Evolutionary conservation across 2,329 filamentous ascomycete species (phyloP).

Genomic region (Cladophialophora carrionii): DNA sequence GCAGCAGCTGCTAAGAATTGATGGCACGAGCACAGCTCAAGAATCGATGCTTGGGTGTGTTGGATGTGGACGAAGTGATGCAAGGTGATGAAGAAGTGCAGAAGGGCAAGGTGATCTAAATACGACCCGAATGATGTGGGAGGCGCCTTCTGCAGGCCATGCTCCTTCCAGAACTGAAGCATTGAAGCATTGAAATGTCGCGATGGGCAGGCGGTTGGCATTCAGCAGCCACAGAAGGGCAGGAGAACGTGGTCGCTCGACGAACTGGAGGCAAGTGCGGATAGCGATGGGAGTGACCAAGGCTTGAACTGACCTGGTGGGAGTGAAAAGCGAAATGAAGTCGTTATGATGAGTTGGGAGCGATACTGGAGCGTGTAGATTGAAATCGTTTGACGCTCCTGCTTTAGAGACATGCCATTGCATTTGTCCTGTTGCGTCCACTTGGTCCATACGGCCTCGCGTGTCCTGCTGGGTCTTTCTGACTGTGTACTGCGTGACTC

Average conservation of each 20-base stretch:
- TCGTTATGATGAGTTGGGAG: not conserved
- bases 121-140: constrained; percentile 20
- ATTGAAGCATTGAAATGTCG: not conserved
- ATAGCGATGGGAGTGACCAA: not conserved
- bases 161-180: constrained; percentile 16
- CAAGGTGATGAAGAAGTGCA: constrained; percentile 12
- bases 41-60: constrained; percentile 18
- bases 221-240: not conserved
- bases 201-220: not conserved
- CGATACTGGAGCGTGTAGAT: not conserved
- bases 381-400: not conserved
- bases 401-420: not conserved
- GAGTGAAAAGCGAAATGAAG: not conserved
- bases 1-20: constrained; percentile 23
- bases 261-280: not conserved
- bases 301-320: not conserved
- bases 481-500: not conserved
- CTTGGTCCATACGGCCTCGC: constrained; percentile 3
- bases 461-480: not conserved
- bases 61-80: constrained; percentile 18
- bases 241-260: not conserved
- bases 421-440: not conserved
- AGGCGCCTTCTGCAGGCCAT: constrained; percentile 18
- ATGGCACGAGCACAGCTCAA: constrained; percentile 18
- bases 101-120: constrained; percentile 4